A percentile compares a stretch with the other conserved stretches of the same genome.
Conservation (phyloP, 2,329 filamentous ascomycete genomes). For the Penicillium sp. region DNA sequence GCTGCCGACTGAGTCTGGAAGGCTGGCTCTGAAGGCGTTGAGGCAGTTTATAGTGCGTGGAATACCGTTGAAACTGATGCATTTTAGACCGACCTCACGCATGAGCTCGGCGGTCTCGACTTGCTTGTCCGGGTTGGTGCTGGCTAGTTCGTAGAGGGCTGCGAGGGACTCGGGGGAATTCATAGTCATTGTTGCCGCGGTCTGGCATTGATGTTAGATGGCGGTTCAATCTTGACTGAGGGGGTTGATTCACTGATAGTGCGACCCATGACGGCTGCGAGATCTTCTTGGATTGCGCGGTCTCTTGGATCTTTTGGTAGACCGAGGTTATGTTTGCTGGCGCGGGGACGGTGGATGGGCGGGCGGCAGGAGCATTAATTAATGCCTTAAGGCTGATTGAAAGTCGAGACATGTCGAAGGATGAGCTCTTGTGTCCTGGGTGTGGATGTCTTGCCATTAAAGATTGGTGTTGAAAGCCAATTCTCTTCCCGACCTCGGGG, state of each 20-base stretch:
- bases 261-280: conserved; percentile 58
- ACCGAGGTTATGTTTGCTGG: conserved; percentile 55
- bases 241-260: conserved; percentile 46
- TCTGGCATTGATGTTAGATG: conserved; percentile 40
- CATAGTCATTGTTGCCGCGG: conserved; percentile 74
- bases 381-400: conserved; percentile 63
- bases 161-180: conserved; percentile 64
- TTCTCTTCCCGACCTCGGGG: conserved; percentile 3
- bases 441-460: conserved; percentile 4
- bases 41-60: conserved; percentile 77
- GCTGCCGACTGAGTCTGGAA: conserved; percentile 50
- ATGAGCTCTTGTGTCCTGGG: background rate
- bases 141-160: conserved; percentile 15
- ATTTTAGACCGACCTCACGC: conserved; percentile 42
- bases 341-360: conserved; percentile 57
- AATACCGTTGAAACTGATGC: conserved; percentile 48
- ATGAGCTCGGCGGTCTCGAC: conserved; percentile 34
- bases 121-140: conserved; percentile 17
- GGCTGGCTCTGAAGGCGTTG: conserved; percentile 57
- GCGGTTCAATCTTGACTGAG: background rate
- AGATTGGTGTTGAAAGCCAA: background rate
- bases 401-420: conserved; percentile 60
- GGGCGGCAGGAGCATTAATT: conserved; percentile 61
- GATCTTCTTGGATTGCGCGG: conserved; percentile 55
- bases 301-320: conserved; percentile 55